Base-by-base conservation (phyloP, 2,329 filamentous ascomycete genomes). In the Cercospora janseana region DNA sequence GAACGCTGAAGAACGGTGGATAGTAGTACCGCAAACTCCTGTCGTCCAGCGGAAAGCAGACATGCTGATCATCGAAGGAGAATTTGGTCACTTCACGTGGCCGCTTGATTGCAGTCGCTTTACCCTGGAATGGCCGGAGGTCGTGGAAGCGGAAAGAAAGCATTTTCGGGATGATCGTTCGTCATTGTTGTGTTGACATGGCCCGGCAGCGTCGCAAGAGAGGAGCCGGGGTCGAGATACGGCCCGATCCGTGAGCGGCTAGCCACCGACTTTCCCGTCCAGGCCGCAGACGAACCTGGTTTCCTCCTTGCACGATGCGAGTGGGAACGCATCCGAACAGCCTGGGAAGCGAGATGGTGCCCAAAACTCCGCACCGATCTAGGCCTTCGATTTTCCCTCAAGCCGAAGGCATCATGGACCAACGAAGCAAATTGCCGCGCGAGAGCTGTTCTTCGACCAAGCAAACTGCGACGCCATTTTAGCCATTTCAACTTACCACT, bases 51-150 rank as follows among this genome's bases (percentile, higher is more conserved):
- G 86, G 79, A 41, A 77, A 83, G 63, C 90, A 90, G 46, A 81
- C 70, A 66, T 92, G 93, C 21, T 90, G 75, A 35, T 90, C 81
- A 67, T 97, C 88, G 70, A 93, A 97, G 6, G 92, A 97, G 72
- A 97, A 98, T 70, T 79, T 89, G 3, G 92, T 81, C 58, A 98
- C 87, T 74, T 98, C 93, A 73, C 80, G 88, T 15, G 88, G 88
- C 58, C 88, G 77, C 64, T 85, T 84, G 54, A 94, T 85, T 3
- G 85, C 78, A 53, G 87, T 81, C 63, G 82, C 85, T 41, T 76
- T 75, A 49, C 85, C 84, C 31, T 73, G 72, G 66, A 92, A 92
- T 41, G 83, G 81, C 50, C 77, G 74, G 46, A 87, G 72, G n/a
- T 87, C 86, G 60, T 86, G 80, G 54, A 90, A 80, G 18, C 81